Evolutionary conservation across 164 flowering plant genomes (phyloP).

Genomic region (Nymphaea colorata): DNA sequence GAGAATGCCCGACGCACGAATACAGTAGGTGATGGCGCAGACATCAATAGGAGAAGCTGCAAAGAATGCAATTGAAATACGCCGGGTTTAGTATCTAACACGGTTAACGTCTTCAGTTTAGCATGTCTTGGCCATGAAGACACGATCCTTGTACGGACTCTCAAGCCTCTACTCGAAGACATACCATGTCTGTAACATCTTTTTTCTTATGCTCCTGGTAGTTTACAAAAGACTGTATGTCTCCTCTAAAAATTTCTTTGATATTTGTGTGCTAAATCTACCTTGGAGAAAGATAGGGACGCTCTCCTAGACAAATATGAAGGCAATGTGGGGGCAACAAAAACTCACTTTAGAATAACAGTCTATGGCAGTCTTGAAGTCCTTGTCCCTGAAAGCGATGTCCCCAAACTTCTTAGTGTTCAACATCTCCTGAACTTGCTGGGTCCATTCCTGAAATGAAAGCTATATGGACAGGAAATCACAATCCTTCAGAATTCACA

Average conservation of each 20-base stretch:
- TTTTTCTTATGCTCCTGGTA: no score
- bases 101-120: background rate
- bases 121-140: background rate
- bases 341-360: conserved; percentile 70
- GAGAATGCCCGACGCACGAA: conserved; percentile 74
- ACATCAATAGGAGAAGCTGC: conserved; percentile 81
- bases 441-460: conserved; percentile 98
- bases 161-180: background rate
- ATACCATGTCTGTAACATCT: no score
- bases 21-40: conserved; percentile 82
- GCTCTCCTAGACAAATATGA: no score
- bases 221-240: no score
- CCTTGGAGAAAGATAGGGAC: no score
- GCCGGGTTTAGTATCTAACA: background rate
- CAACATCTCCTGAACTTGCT: conserved; percentile 95
- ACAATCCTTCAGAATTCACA: background rate
- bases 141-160: background rate
- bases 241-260: no score
- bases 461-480: conserved; percentile 30
- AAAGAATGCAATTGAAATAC: background rate
- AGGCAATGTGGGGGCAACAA: no score
- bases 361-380: conserved; percentile 77
- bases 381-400: conserved; percentile 96
- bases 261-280: no score
- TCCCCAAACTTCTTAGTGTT: conserved; percentile 93